These are phyloP conservation scores for Baffinella frigidus DNA, from an alignment of 208 protist genomes.

Conservation along the genomic window DNA sequence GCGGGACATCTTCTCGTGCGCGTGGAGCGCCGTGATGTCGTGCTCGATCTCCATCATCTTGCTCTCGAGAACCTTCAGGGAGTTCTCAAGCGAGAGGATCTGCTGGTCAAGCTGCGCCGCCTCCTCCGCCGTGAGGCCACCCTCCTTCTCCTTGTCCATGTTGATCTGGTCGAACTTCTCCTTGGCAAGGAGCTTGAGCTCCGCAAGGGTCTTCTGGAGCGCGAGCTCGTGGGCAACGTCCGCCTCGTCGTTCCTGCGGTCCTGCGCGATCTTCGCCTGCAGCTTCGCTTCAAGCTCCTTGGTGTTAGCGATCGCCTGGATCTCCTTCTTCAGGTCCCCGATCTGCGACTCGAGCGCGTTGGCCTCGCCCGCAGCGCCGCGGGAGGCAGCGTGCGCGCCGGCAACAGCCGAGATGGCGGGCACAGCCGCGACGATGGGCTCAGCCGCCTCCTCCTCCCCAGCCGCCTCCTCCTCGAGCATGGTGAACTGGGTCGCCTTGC, in stretches of 20 bases:
- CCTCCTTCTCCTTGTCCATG: constrained; percentile 56
- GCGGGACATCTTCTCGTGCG: constrained; percentile 40
- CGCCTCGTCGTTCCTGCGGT: constrained; percentile 47
- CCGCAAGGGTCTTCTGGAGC: constrained; percentile 35
- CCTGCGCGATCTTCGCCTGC: constrained; percentile 47
- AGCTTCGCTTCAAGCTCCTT: constrained; percentile 53
- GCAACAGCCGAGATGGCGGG: constrained; percentile 48
- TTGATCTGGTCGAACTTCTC: constrained; percentile 58
- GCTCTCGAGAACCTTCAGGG: constrained; percentile 46
- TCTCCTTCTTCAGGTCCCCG: constrained; percentile 33
- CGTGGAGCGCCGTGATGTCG: constrained; percentile 24
- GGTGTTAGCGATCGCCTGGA: constrained; percentile 49
- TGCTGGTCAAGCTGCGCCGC: constrained; percentile 47
- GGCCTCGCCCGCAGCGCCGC: constrained; percentile 8
- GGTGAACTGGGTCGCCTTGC: background rate
- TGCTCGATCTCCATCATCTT: constrained; percentile 59
- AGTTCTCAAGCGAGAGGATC: constrained; percentile 33
- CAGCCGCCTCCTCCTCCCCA: background rate
- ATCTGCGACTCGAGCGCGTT: constrained; percentile 38
- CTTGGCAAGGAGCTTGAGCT: constrained; percentile 41
- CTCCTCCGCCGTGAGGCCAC: constrained; percentile 37
- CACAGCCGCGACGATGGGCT: constrained; percentile 1
- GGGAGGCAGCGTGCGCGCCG: background rate
- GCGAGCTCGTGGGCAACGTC: constrained; percentile 36
- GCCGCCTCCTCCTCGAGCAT: background rate